Base-by-base conservation (phyloP, 257 asterid genomes). In the Solanum habrochaites region DNA sequence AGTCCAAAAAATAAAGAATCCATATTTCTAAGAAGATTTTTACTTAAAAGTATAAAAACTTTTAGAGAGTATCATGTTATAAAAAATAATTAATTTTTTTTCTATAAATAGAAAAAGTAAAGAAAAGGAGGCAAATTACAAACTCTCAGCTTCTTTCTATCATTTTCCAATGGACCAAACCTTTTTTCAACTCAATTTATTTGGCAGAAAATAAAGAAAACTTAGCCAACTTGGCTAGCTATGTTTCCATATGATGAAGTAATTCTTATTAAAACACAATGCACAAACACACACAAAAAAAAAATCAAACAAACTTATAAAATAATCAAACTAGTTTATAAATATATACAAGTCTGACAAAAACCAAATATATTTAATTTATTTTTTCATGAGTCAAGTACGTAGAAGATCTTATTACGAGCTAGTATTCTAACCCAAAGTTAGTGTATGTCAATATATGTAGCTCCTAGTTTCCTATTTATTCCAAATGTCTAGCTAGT, bases 401-500 rank as follows among this genome's bases (percentile, higher is more conserved):
- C 60, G 60, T 52, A 23, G 8, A 52, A 52, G 62, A 10, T 6
- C 2, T 42, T 42, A 25, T 27, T n/a, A 42, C 5, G 39, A 43
- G 23, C 83, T 14, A 77, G 62, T 25, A 25, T 13, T 14, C 2
- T 25, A 67, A 20, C 62, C 62, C 83, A 77, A 27, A 77, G 25
- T 77, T n/a, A 7, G 37, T 77, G 56, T 25, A 43, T 75, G 25
- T 14, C 39, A 77, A n/a, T 6, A 27, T 37, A 39, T 6, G 3
- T 73, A 75, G 83, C 83, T 73, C 21, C 31, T 20, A 73, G 47
- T 73, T 73, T 11, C 82, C 7, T 39, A 73, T 73, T 72, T 39
- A 73, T 73, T 73, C 52, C 82, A 39, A 73, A 73, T 73, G 52
- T 21, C 82, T 73, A 39, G 60, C 64, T 45, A 43, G 64, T 75